A percentile compares a stretch with the other conserved stretches of the same genome.
These are phyloP conservation scores for Termitomyces sp. DNA, from an alignment of 768 basidiomycete species.

Conservation along the genomic window DNA sequence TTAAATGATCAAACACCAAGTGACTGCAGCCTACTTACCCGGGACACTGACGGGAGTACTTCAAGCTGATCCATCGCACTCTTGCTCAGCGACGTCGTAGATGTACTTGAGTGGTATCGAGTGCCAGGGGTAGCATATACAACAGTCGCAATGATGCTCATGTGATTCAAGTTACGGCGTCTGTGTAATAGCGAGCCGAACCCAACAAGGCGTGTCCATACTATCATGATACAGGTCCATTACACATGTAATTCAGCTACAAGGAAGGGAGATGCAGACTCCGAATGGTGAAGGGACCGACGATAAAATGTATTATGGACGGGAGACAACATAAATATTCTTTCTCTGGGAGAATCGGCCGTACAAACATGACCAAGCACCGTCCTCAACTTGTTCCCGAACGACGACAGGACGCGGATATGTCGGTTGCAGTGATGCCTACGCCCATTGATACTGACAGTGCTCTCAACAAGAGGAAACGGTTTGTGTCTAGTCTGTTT, in stretches of 20 bases:
- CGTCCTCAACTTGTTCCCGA: constrained; percentile 5
- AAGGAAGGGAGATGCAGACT: not conserved
- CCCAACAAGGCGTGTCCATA: not conserved
- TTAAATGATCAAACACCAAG: not conserved
- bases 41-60: constrained; percentile 43
- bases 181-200: not conserved
- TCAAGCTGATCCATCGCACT: constrained; percentile 45
- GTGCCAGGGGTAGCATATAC: not conserved
- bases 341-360: not conserved
- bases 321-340: not conserved
- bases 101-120: not conserved
- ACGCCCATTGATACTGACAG: constrained; percentile 22
- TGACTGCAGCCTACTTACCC: constrained; percentile 32
- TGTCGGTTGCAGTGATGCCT: constrained; percentile 36
- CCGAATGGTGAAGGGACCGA: not conserved
- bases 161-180: constrained; percentile 14
- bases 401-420: constrained; percentile 15
- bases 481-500: constrained; percentile 22
- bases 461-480: constrained; percentile 41
- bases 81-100: not conserved
- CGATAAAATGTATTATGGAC: too few relatives aligned
- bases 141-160: constrained; percentile 5
- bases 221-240: not conserved
- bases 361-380: constrained; percentile 18
- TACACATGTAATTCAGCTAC: not conserved